A percentile compares a stretch with the other conserved stretches of the same genome.
phyloP scores from a whole-genome alignment of 2,329 filamentous ascomycete species.

The Calonectria henricotiae region DNA sequence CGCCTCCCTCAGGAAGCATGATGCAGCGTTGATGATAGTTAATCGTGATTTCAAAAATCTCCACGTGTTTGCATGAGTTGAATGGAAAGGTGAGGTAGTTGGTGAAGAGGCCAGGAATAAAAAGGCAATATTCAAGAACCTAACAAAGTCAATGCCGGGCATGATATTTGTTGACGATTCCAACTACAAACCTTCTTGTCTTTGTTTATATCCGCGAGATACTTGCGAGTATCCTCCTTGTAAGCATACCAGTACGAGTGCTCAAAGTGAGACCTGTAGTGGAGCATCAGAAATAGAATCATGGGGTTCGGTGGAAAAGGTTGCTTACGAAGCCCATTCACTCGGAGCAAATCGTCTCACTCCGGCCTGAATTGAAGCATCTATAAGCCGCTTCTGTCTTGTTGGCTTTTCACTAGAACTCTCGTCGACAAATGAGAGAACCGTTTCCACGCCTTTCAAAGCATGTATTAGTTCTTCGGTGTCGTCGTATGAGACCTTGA shows the following conservation, averaged over 20 bases:
- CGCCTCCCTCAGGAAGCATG: conserved; percentile 61
- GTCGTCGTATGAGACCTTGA: conserved; percentile 56
- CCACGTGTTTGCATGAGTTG: conserved; percentile 63
- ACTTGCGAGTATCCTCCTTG: conserved; percentile 67
- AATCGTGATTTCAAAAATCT: conserved; percentile 58
- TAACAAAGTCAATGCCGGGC: conserved; percentile 37
- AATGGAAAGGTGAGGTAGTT: conserved; percentile 71
- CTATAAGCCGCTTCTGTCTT: conserved; percentile 65
- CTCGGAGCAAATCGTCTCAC: conserved; percentile 75
- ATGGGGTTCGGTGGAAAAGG: fast-evolving
- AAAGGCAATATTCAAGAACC: conserved; percentile 72
- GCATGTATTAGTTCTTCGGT: conserved; percentile 54
- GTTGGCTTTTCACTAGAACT: conserved; percentile 55
- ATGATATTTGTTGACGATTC: fast-evolving
- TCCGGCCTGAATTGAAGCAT: conserved; percentile 72
- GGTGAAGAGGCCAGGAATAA: conserved; percentile 70
- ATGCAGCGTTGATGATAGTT: conserved; percentile 62
- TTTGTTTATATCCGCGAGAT: conserved; percentile 69
- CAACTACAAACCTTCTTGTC: conserved; percentile 58
- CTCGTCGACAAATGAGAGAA: conserved; percentile 68
- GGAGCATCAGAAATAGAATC: neutral
- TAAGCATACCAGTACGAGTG: conserved; percentile 41
- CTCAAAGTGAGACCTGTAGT: conserved; percentile 31
- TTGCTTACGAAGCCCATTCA: conserved; percentile 67
- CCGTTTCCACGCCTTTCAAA: conserved; percentile 66